phyloP scores from a whole-genome alignment of 2,329 filamentous ascomycete species.

The Microcera coccophila region DNA sequence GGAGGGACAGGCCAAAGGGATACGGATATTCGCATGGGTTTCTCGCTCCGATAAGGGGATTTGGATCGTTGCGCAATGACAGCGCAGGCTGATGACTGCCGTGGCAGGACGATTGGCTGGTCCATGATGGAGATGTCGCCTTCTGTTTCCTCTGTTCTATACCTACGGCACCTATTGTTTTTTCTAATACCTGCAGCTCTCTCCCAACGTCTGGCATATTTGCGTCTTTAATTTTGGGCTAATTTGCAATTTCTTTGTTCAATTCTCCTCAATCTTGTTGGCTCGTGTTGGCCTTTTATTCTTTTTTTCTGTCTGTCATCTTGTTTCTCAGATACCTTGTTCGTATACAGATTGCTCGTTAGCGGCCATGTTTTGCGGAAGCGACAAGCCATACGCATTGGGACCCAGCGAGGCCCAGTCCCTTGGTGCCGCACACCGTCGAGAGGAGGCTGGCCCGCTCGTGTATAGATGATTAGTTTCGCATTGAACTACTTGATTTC shows the following conservation, averaged over 20 bases:
- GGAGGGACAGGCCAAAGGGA: slow-evolving; percentile 25
- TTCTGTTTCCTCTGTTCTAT: slow-evolving; percentile 40
- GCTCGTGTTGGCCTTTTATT: slow-evolving; percentile 18
- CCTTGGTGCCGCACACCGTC: slow-evolving; percentile 16
- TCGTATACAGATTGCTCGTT: slow-evolving; percentile 43
- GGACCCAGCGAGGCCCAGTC: slow-evolving; percentile 8
- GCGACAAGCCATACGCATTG: slow-evolving; percentile 17
- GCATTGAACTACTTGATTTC: slow-evolving; percentile 31
- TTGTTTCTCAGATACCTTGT: slow-evolving; percentile 54
- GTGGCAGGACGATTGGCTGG: slow-evolving; percentile 46
- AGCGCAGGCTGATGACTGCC: slow-evolving; percentile 45
- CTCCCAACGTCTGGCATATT: slow-evolving; percentile 9
- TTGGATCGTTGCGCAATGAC: slow-evolving; percentile 29
- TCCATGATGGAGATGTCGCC: slow-evolving; percentile 43
- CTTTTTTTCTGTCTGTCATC: slow-evolving; percentile 20
- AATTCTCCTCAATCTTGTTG: slow-evolving; percentile 18
- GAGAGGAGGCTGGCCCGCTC: slow-evolving; percentile 30
- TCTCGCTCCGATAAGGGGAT: slow-evolving; percentile 26
- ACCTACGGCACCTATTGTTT: slow-evolving; percentile 38
- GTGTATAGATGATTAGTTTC: slow-evolving; percentile 36
- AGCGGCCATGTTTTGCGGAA: slow-evolving; percentile 23
- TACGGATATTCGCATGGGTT: slow-evolving; percentile 27
- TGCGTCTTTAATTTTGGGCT: slow-evolving; percentile 13
- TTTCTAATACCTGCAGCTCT: slow-evolving; percentile 33
- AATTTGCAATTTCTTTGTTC: slow-evolving; percentile 25